phyloP scores from a whole-genome alignment of 176 grass and related monocot species.

The Tillandsia fasciculata region DNA sequence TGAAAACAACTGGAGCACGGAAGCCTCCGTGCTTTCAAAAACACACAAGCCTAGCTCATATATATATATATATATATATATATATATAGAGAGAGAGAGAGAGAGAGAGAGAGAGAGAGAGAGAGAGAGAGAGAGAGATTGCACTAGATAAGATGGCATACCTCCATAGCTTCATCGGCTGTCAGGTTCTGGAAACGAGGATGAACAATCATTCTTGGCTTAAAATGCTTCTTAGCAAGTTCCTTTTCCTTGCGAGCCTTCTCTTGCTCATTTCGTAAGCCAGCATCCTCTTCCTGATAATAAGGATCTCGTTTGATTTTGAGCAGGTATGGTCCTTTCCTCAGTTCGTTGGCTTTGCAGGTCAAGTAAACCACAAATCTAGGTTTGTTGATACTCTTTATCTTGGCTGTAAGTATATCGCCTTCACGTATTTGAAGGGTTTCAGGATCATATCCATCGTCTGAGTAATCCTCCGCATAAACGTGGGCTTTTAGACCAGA shows the following conservation, averaged over 20 bases:
- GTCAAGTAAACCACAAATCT: conserved; percentile 75
- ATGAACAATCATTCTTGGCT: conserved; percentile 96
- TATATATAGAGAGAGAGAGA: no score
- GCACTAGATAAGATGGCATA: conserved; percentile 12
- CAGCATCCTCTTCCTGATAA: conserved; percentile 43
- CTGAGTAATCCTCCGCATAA: conserved; percentile 68
- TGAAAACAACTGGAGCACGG: no score
- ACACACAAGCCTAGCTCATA: no score
- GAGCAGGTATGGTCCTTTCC: conserved; percentile 31
- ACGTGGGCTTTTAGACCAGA: conserved; percentile 92
- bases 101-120: no score
- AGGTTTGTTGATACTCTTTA: conserved; percentile 75
- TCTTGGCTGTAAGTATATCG: conserved; percentile 81
- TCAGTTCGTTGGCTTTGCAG: conserved; percentile 61
- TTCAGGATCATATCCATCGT: conserved; percentile 53
- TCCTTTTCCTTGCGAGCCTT: conserved; percentile 73
- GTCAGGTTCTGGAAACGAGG: conserved; percentile 89
- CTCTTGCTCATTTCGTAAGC: conserved; percentile 39
- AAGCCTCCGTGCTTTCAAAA: no score
- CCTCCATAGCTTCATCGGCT: conserved; percentile 90
- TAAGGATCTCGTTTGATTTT: conserved; percentile 63
- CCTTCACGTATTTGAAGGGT: conserved; percentile 61
- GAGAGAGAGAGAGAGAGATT: neutral
- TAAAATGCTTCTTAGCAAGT: conserved; percentile 80
- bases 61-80: neutral